Base-by-base conservation (phyloP, 139 green algal genomes). In the Picochlorum sp. region DNA sequence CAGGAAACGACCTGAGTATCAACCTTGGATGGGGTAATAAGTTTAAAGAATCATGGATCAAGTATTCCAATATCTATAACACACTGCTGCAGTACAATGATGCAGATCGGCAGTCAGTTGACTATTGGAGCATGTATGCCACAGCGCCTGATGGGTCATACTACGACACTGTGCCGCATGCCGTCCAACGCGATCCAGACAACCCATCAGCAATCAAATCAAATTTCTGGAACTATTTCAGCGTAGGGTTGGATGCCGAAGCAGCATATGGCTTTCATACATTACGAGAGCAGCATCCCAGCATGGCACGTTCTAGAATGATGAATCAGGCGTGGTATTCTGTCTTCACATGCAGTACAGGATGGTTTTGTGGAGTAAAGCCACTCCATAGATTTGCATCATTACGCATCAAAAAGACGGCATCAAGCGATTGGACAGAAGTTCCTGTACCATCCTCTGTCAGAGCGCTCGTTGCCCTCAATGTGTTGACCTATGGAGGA, bases 151-250 rank as follows among this genome's bases (percentile, higher is more conserved):
- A 45, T 61, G 45, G 18, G 4, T 47, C 31, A 18, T 55, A 67
- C 20, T 84, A 82, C 56, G 54, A 70, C 8, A 57, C 70, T 21
- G 67, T 84, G 63, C 79, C 79, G 4, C 76, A 85, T 50, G 75
- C 76, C 4, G 54, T 85, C 14, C 4, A 9, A 3, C 16, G 45
- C 2, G 14, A 60, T 7, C 20, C 52, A 1, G 21, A 49, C 18
- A 45, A 63, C 23, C 15, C 2, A 44, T 49, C 4, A 30, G 45
- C 49, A 18, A 30, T 44, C 18, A 65, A 78, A 57, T 76, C 77
- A 24, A 59, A 79, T 55, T 92, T 91, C 67, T 92, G 80, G 77
- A 94, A 94, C 76, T 94, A 94, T 80, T 79, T 92, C 20, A 81
- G 67, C 58, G 37, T 94, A 4, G 88, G 88, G 7, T 63, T 89